These are phyloP conservation scores for Torrubiellomyces zombiae DNA, from an alignment of 2,329 filamentous ascomycete genomes.

Conservation along the genomic window DNA sequence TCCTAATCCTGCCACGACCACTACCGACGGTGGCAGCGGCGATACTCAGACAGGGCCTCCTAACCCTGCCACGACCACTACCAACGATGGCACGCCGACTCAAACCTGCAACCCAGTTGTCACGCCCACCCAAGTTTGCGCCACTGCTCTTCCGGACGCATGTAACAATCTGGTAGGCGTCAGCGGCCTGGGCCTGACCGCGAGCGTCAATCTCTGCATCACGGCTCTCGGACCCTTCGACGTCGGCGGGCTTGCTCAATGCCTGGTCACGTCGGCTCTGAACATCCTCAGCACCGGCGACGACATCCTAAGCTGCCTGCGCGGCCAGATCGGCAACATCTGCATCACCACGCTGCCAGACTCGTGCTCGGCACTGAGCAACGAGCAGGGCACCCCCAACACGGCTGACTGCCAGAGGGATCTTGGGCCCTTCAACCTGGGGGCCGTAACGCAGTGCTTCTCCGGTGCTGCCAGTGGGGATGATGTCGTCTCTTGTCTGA, in stretches of 20 bases:
- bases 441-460: background rate
- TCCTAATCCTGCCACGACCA: background rate
- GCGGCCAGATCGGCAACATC: background rate
- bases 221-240: slow-evolving; percentile 2
- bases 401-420: background rate
- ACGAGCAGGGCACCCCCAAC: background rate
- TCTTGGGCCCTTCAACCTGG: slow-evolving; percentile 3
- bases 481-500: slow-evolving; percentile 2
- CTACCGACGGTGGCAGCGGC: background rate
- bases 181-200: background rate
- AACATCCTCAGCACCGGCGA: background rate
- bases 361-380: slow-evolving; percentile 1
- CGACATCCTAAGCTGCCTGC: slow-evolving; percentile 1
- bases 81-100: background rate
- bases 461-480: background rate
- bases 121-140: slow-evolving; percentile 1
- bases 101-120: slow-evolving; percentile 1
- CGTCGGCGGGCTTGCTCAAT: background rate
- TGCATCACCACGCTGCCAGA: slow-evolving; percentile 2
- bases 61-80: slow-evolving; percentile 1
- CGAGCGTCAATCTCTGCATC: background rate
- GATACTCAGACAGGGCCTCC: background rate
- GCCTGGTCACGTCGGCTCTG: background rate
- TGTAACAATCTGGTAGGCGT: background rate
- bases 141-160: slow-evolving; percentile 1